Evolutionary conservation across 1,139 yeast species (phyloP).

Genomic region (Nakaseomyces sp.): DNA sequence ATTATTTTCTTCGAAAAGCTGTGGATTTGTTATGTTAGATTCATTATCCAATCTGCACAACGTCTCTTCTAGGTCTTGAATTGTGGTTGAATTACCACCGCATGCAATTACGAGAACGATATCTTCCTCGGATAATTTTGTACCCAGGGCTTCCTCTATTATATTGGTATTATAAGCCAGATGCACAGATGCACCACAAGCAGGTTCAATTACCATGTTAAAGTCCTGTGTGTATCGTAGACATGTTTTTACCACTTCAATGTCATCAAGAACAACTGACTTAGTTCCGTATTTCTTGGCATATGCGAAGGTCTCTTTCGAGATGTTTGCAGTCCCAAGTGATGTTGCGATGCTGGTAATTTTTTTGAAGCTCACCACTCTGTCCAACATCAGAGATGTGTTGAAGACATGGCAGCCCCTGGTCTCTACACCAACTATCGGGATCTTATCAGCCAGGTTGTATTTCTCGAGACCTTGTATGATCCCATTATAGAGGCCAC

Average conservation of each 20-base stretch:
- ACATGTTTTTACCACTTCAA: conserved; percentile 46
- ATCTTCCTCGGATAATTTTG: conserved; percentile 37
- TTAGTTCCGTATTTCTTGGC: conserved; percentile 35
- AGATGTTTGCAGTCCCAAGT: conserved; percentile 50
- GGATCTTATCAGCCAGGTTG: conserved; percentile 34
- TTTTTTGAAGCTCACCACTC: conserved; percentile 37
- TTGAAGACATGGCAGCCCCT: conserved; percentile 50
- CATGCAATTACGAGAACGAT: conserved; percentile 52
- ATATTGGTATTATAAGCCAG: conserved; percentile 38
- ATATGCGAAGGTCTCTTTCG: conserved; percentile 39
- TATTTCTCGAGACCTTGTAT: conserved; percentile 44
- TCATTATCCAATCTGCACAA: neutral
- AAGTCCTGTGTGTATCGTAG: conserved; percentile 42
- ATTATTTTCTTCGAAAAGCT: neutral
- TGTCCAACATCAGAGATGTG: conserved; percentile 40
- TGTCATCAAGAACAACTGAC: conserved; percentile 45
- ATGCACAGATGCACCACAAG: conserved; percentile 65
- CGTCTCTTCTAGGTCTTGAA: conserved; percentile 27
- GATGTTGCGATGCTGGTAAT: conserved; percentile 53
- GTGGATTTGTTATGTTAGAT: neutral
- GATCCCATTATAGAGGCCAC: conserved; percentile 61
- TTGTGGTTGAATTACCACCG: conserved; percentile 50
- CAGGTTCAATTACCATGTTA: conserved; percentile 55
- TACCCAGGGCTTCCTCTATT: conserved; percentile 31
- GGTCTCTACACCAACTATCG: conserved; percentile 52